Evolutionary conservation across 306 rosid genomes (phyloP).

Genomic region (Pterocarpus macrocarpus): DNA sequence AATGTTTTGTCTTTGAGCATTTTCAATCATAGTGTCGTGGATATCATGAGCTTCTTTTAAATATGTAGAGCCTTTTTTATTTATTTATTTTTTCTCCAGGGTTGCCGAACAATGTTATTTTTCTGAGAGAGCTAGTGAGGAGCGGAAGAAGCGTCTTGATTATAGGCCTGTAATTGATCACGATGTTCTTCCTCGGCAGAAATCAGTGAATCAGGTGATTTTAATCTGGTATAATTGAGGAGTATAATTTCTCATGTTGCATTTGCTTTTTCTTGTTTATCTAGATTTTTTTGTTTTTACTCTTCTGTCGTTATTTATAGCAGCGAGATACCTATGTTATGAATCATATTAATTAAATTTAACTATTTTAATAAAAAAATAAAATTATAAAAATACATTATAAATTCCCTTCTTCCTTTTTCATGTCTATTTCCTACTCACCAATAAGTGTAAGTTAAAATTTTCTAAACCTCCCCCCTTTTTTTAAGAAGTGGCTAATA

Average conservation of each 20-base stretch:
- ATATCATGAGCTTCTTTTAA: slow-evolving; percentile 36
- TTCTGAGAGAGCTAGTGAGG: slow-evolving; percentile 73
- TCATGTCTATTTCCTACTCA: too few species aligned
- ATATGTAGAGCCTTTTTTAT: not conserved
- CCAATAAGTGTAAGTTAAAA: too few species aligned
- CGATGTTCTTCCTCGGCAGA: slow-evolving; percentile 74
- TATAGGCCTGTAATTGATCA: slow-evolving; percentile 86
- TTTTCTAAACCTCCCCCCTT: too few species aligned
- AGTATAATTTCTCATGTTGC: slow-evolving; percentile 15
- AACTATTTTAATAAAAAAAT: too few species aligned
- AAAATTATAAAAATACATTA: too few species aligned
- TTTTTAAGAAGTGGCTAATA: too few species aligned
- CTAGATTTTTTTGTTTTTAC: not conserved
- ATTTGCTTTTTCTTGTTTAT: slow-evolving; percentile 22
- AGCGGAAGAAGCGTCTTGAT: slow-evolving; percentile 63
- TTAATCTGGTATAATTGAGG: not conserved
- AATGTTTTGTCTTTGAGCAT: slow-evolving; percentile 5
- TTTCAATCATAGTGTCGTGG: slow-evolving; percentile 19
- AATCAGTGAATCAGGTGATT: slow-evolving; percentile 64
- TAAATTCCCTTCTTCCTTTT: too few species aligned
- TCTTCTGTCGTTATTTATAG: not conserved
- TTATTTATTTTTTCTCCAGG: slow-evolving; percentile 48
- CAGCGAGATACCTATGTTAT: not conserved
- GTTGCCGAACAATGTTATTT: slow-evolving; percentile 67
- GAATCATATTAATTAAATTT: too few species aligned